Evolutionary conservation across 2,329 filamentous ascomycete genomes (phyloP), one percentile per base, ranked within the genome.

Genomic region (Phaeosphaeria sp.): DNA sequence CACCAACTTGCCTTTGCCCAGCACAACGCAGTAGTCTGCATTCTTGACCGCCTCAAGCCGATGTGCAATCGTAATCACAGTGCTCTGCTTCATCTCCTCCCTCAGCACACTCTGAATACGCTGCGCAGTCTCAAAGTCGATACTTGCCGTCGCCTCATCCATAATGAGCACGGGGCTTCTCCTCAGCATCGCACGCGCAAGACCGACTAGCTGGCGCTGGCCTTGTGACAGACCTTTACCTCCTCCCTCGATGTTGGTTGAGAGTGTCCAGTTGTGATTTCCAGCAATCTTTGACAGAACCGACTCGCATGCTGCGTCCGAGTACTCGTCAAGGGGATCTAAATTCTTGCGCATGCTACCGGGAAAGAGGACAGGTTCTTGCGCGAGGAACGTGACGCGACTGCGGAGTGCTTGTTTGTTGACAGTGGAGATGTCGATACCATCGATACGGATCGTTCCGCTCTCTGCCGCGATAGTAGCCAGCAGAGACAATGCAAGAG

Each of bases 41-140:
- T 84, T 82, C 65, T 80, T 81, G 3, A 89, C 86, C 45, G 87
- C 87, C 68, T 88, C 85, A 6, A 88, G 74, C 1, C 87, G 80
- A 80, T 90, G 87, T 20, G 87, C 87, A 74, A 90, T 87, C 0
- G 85, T 87, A 55, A 90, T 83, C 15, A 90, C 87, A 0, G 87
- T 90, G 59, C 83, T 85, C 56, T 81, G 80, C 49, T 73, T 78
- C 80, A 87, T 79, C 72, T 87, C 85, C 64, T 85, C 83, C 47
- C 83, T 77, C 67, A 87, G 68, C 18, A 87, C 79, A 51, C 78
- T 76, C 67, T 87, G 83, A 46, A 87, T 86, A 57, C 82, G 73
- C 66, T 79, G 77, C 17, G 86, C 85, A 1, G 86, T 89, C 60
- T 88, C 85, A 51, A 82, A 80, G 70, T 90, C 87, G 60, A 89